Evolutionary conservation across 2,329 filamentous ascomycete genomes (phyloP).

Genomic region (Pseudogymnoascus sp.): DNA sequence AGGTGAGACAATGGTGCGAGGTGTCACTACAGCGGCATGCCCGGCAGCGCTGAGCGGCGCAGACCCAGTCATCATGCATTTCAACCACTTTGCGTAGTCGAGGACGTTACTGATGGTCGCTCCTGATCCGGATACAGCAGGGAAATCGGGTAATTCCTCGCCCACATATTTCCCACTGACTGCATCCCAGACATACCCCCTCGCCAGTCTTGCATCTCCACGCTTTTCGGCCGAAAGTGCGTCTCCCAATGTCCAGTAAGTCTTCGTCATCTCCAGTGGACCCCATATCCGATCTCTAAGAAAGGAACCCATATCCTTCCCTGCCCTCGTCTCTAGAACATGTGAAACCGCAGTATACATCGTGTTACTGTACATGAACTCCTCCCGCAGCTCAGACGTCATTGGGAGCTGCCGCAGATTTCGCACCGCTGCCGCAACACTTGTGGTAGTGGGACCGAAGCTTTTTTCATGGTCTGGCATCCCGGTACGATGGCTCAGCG

Average conservation of each 20-base stretch:
- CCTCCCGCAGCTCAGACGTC: conserved; percentile 35
- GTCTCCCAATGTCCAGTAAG: conserved; percentile 22
- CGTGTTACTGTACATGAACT: conserved; percentile 42
- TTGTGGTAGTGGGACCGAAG: conserved; percentile 28
- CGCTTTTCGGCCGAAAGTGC: not conserved
- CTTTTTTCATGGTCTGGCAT: conserved; percentile 36
- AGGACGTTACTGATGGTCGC: conserved; percentile 38
- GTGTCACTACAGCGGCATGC: conserved; percentile 29
- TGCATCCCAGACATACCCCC: conserved; percentile 35
- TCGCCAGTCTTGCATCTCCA: conserved; percentile 29
- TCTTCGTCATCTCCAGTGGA: conserved; percentile 40
- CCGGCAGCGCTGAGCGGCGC: conserved; percentile 29
- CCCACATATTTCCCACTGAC: conserved; percentile 20
- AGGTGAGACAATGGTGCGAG: conserved; percentile 24
- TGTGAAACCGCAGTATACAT: conserved; percentile 40
- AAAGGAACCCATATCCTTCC: conserved; percentile 32
- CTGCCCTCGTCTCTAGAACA: conserved; percentile 37
- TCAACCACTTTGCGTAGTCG: conserved; percentile 46
- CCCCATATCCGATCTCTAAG: conserved; percentile 35
- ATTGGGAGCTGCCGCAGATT: conserved; percentile 39
- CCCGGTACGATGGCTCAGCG: conserved; percentile 44
- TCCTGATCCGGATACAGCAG: conserved; percentile 35
- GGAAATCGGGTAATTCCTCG: conserved; percentile 23
- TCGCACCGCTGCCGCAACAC: conserved; percentile 32
- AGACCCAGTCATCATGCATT: conserved; percentile 35